Percentiles rank a stretch among this genome's conserved stretches.
Evolutionary conservation across 2,329 filamentous ascomycete genomes (phyloP).

Genomic region (Penicillium sp.): DNA sequence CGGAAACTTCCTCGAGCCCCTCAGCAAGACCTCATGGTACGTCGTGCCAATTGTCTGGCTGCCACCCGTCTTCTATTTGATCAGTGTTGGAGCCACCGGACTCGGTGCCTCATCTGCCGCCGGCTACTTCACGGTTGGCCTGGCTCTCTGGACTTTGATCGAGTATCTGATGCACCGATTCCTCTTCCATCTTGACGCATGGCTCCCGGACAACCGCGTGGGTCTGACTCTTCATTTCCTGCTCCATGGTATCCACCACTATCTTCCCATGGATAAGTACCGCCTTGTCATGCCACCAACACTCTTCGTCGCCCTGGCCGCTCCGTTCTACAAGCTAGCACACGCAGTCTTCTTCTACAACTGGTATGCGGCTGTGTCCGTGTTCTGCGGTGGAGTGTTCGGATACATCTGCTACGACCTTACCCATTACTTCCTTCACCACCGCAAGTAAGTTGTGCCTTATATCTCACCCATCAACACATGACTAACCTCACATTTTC

Average conservation of each 20-base stretch:
- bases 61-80: constrained; percentile 75
- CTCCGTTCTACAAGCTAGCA: constrained; percentile 89
- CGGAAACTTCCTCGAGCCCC: constrained; percentile 97
- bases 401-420: constrained; percentile 96
- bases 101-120: constrained; percentile 55
- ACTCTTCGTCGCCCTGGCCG: constrained; percentile 78
- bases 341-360: constrained; percentile 79
- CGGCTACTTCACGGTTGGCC: constrained; percentile 68
- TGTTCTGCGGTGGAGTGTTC: constrained; percentile 88
- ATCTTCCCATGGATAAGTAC: constrained; percentile 98
- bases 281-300: constrained; percentile 95
- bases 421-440: constrained; percentile 98
- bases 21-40: constrained; percentile 95
- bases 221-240: constrained; percentile 86
- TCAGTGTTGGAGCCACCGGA: constrained; percentile 64
- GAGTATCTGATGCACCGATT: constrained; percentile 89
- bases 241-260: constrained; percentile 96
- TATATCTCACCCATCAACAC: neutral
- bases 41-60: constrained; percentile 82
- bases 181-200: constrained; percentile 91
- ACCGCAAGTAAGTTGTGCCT: constrained; percentile 68
- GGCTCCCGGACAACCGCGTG: constrained; percentile 88
- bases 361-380: constrained; percentile 77
- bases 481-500: constrained; percentile 15
- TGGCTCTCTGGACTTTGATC: constrained; percentile 82